Percentiles rank a stretch among this genome's conserved stretches.
phyloP scores from a whole-genome alignment of 192 early-diverging fungal species.

The Dispira parvispora region DNA sequence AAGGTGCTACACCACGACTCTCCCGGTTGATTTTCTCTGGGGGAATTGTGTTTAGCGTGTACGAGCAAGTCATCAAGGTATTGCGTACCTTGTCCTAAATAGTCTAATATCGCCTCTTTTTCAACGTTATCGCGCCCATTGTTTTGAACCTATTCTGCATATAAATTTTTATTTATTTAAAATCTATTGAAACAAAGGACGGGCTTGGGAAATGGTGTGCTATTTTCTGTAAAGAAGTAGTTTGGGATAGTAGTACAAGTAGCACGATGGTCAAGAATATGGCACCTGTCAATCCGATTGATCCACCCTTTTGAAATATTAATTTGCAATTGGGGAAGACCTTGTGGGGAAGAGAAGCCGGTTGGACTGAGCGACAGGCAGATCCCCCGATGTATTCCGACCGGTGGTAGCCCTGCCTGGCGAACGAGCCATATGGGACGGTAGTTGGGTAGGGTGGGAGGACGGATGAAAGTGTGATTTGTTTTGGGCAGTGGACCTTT shows the following conservation, averaged over 20 bases:
- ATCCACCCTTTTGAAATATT: too few relatives aligned
- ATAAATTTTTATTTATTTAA: not conserved
- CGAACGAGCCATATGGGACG: too few relatives aligned
- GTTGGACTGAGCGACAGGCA: too few relatives aligned
- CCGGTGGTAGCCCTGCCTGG: too few relatives aligned
- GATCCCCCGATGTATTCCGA: too few relatives aligned
- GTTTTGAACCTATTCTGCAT: not conserved
- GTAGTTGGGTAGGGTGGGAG: too few relatives aligned
- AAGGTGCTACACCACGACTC: slow-evolving; percentile 82
- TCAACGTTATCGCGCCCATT: not conserved
- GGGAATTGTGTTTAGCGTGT: slow-evolving; percentile 19
- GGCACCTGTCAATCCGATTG: too few relatives aligned
- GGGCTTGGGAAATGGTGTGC: not conserved
- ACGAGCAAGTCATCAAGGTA: slow-evolving; percentile 26
- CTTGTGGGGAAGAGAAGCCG: too few relatives aligned
- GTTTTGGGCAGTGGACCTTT: too few relatives aligned
- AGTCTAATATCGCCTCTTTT: not conserved
- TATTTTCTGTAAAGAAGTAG: not conserved
- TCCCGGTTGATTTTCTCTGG: slow-evolving; percentile 61
- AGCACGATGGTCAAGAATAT: too few relatives aligned
- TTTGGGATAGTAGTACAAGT: not conserved
- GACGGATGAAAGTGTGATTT: too few relatives aligned
- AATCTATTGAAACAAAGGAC: not conserved
- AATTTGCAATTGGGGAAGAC: too few relatives aligned
- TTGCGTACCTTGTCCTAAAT: slow-evolving; percentile 12